These are phyloP conservation scores for Tetradesmus obliquus DNA, from an alignment of 139 green algal species.

Conservation along the genomic window DNA sequence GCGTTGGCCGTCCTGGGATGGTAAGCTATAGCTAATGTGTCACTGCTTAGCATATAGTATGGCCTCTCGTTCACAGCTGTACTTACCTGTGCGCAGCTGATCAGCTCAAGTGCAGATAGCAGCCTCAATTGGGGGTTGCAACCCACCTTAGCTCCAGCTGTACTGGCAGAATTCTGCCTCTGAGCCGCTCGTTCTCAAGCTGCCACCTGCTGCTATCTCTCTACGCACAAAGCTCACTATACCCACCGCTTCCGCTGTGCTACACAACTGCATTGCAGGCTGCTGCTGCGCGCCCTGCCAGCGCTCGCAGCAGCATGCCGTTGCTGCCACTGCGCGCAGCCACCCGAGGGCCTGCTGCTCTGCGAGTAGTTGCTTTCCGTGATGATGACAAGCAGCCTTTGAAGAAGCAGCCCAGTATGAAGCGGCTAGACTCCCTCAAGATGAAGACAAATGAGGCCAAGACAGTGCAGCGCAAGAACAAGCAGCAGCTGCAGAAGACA, in stretches of 20 bases:
- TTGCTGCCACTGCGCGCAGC: neutral
- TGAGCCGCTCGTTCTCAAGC: neutral
- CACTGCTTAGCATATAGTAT: neutral
- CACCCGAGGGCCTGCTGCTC: neutral
- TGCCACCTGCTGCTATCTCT: neutral
- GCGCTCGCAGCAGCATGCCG: neutral
- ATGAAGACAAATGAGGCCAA: neutral
- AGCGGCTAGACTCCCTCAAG: neutral
- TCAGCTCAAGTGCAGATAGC: neutral
- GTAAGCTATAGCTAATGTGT: neutral
- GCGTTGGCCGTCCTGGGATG: neutral
- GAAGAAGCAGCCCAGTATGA: neutral
- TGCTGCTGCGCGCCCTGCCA: neutral
- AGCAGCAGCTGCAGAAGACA: neutral
- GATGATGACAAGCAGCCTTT: neutral
- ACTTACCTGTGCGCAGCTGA: neutral
- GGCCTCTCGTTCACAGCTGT: neutral
- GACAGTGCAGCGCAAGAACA: neutral
- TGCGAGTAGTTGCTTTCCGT: neutral
- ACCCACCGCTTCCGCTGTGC: neutral
- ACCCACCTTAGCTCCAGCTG: neutral
- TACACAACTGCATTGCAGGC: neutral
- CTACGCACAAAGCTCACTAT: neutral
- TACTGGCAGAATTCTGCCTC: neutral
- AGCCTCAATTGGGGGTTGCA: neutral